Percentiles rank a stretch among this genome's conserved stretches.
phyloP scores from a whole-genome alignment of 345 rosid genomes.

The Corymbia maculata region DNA sequence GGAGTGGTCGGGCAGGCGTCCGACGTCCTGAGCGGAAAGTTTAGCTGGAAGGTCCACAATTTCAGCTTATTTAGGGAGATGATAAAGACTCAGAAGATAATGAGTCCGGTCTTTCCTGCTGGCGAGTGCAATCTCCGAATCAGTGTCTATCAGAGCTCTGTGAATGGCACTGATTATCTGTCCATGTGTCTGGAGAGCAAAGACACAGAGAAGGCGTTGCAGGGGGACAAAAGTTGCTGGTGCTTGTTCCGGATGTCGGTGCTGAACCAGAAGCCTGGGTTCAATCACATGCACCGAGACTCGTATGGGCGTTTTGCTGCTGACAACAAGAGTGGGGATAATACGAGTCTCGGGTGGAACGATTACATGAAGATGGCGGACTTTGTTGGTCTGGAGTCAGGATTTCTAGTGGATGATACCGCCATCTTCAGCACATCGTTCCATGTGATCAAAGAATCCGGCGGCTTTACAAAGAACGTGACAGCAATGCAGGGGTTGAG shows the following conservation, averaged over 20 bases:
- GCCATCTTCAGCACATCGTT: slow-evolving; percentile 90
- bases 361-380: slow-evolving; percentile 95
- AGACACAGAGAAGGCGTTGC: slow-evolving; percentile 65
- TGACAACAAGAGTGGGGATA: slow-evolving; percentile 91
- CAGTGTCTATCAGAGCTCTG: slow-evolving; percentile 87
- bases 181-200: slow-evolving; percentile 99
- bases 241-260: slow-evolving; percentile 97
- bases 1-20: slow-evolving; percentile 53
- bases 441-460: slow-evolving; percentile 85
- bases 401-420: slow-evolving; percentile 76
- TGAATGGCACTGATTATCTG: slow-evolving; percentile 68
- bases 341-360: slow-evolving; percentile 96
- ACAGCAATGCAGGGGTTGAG: slow-evolving; percentile 52
- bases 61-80: slow-evolving; percentile 92
- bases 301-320: slow-evolving; percentile 91
- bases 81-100: slow-evolving; percentile 96
- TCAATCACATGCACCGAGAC: slow-evolving; percentile 86
- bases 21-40: slow-evolving; percentile 88
- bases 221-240: slow-evolving; percentile 91
- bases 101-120: slow-evolving; percentile 97
- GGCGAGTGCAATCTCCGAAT: slow-evolving; percentile 94
- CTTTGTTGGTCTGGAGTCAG: slow-evolving; percentile 61
- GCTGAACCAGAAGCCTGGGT: slow-evolving; percentile 84
- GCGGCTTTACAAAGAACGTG: slow-evolving; percentile 63
- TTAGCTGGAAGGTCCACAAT: slow-evolving; percentile 96